These are phyloP conservation scores for Solanum virginianum DNA, from an alignment of 257 asterid genomes.

Conservation along the genomic window DNA sequence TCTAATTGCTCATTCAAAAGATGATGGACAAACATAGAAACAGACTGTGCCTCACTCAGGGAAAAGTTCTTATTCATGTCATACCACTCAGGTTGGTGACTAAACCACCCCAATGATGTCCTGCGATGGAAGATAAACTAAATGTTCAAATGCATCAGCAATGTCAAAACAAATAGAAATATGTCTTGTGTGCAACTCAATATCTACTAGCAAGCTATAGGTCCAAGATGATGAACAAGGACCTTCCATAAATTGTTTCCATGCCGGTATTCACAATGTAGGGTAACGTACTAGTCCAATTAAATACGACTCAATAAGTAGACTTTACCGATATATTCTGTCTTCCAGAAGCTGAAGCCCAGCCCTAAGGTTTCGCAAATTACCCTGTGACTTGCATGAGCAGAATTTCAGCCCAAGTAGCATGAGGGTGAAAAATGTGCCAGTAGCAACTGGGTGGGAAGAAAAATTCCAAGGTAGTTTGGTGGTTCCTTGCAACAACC, in stretches of 20 bases:
- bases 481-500: slow-evolving; percentile 92
- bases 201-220: background rate
- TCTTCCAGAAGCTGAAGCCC: slow-evolving; percentile 98
- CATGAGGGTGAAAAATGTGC: slow-evolving; percentile 93
- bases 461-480: slow-evolving; percentile 81
- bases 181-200: background rate
- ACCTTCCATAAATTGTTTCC: background rate
- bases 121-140: slow-evolving; percentile 24
- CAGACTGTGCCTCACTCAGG: slow-evolving; percentile 85
- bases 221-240: background rate
- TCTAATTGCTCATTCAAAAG: slow-evolving; percentile 62
- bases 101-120: slow-evolving; percentile 93
- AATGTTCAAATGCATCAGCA: background rate
- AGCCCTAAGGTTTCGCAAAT: slow-evolving; percentile 59
- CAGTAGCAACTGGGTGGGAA: slow-evolving; percentile 87
- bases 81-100: slow-evolving; percentile 85
- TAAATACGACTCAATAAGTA: background rate
- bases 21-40: slow-evolving; percentile 67
- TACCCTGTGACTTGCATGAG: slow-evolving; percentile 80
- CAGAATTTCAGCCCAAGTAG: slow-evolving; percentile 91
- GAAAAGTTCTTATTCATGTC: slow-evolving; percentile 71
- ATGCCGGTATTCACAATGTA: background rate
- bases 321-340: slow-evolving; percentile 73
- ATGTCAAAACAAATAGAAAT: background rate
- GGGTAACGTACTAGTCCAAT: background rate